Conservation (phyloP, 2,329 filamentous ascomycete species). For the Epichloe sylvatica region DNA sequence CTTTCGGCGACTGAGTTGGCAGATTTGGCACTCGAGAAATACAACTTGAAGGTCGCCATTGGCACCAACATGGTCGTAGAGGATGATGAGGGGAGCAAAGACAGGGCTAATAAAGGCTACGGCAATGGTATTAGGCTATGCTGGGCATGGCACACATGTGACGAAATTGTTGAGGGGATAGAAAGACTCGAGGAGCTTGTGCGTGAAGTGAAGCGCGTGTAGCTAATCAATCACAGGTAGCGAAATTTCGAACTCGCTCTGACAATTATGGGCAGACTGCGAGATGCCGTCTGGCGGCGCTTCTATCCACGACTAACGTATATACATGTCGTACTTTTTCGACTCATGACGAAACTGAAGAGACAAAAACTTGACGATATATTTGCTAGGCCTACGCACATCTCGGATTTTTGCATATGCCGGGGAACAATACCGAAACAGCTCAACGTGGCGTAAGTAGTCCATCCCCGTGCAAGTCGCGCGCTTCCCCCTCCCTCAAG, state of each 20-base stretch:
- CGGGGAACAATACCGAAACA: background rate
- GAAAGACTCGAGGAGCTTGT: slow-evolving; percentile 34
- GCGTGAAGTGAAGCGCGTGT: background rate
- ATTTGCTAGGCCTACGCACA: too few species aligned
- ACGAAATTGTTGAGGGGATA: slow-evolving; percentile 53
- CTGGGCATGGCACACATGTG: slow-evolving; percentile 59
- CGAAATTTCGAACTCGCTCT: background rate
- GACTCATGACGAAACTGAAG: too few species aligned
- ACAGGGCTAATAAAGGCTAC: slow-evolving; percentile 33
- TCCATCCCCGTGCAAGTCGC: background rate
- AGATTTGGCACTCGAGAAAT: slow-evolving; percentile 37
- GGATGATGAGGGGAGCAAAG: slow-evolving; percentile 33
- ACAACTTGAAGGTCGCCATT: slow-evolving; percentile 52
- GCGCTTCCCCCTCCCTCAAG: background rate
- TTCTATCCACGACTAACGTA: too few species aligned
- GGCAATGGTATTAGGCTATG: slow-evolving; percentile 49
- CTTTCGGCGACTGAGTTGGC: background rate
- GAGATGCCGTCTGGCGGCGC: too few species aligned
- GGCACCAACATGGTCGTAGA: slow-evolving; percentile 58
- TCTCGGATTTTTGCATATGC: too few species aligned
- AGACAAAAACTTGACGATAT: too few species aligned
- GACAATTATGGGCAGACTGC: background rate
- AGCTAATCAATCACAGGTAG: background rate
- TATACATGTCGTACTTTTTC: too few species aligned
- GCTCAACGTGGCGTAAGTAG: background rate